Evolutionary conservation across 108 stramenopile genomes (phyloP).

Genomic region (Licmophora abbreviata): DNA sequence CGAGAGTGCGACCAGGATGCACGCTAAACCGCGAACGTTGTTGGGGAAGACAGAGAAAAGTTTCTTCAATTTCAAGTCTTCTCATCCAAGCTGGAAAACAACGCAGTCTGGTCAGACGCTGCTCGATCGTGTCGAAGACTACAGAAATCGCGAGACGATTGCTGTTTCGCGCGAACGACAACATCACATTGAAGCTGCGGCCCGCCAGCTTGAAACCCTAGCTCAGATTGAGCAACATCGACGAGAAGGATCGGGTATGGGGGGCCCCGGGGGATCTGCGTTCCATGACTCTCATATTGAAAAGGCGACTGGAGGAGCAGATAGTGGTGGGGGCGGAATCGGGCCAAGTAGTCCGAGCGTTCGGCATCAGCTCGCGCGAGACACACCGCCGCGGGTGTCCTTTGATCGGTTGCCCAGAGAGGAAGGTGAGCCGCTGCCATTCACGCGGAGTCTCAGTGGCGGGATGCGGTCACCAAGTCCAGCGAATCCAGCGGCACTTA

Average conservation of each 20-base stretch:
- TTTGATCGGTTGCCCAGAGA: too few species aligned
- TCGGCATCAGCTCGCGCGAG: too few species aligned
- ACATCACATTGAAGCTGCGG: slow-evolving; percentile 68
- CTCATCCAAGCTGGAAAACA: slow-evolving; percentile 62
- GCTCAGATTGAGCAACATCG: slow-evolving; percentile 39
- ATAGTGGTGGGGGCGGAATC: slow-evolving; percentile 29
- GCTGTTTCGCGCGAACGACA: slow-evolving; percentile 56
- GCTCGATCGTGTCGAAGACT: slow-evolving; percentile 48
- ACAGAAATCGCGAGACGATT: slow-evolving; percentile 32
- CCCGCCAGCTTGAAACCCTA: slow-evolving; percentile 65
- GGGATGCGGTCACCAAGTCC: not conserved
- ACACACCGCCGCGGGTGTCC: too few species aligned
- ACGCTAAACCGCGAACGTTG: not conserved
- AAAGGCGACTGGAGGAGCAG: slow-evolving; percentile 14
- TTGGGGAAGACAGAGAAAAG: slow-evolving; percentile 78
- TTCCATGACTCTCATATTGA: slow-evolving; percentile 24
- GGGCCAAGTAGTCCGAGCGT: not conserved
- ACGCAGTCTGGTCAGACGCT: slow-evolving; percentile 46
- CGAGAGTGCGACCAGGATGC: not conserved
- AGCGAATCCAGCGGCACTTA: slow-evolving; percentile 1
- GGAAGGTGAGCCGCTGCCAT: not conserved
- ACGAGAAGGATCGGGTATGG: slow-evolving; percentile 11
- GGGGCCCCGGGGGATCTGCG: slow-evolving; percentile 7
- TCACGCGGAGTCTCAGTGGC: not conserved
- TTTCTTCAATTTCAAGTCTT: slow-evolving; percentile 62